Conservation (phyloP, 495 filamentous ascomycete genomes). For the Aspergillus cavernicola region DNA sequence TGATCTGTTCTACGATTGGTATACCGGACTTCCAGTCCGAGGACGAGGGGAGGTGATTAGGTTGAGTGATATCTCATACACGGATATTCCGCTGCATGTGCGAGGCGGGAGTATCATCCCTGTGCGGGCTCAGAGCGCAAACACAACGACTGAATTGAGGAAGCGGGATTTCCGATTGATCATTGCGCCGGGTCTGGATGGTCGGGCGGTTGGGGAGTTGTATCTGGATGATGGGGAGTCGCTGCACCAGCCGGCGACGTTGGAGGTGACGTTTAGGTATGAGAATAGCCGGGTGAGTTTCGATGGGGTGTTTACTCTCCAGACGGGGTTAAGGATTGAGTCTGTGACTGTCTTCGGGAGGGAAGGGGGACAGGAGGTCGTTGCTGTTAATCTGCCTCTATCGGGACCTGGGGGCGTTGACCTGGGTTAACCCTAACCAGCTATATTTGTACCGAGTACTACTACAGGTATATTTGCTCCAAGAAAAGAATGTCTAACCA, state of each 20-base stretch:
- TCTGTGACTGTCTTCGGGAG: constrained; percentile 36
- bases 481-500: too few species aligned
- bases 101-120: constrained; percentile 68
- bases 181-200: constrained; percentile 57
- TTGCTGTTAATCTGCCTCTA: background rate
- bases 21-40: constrained; percentile 53
- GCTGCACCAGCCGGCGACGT: constrained; percentile 44
- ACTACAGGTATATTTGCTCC: too few species aligned
- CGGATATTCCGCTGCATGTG: constrained; percentile 69
- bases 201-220: constrained; percentile 46
- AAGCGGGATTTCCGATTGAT: constrained; percentile 64
- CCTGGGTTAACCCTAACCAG: background rate
- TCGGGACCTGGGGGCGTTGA: background rate
- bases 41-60: constrained; percentile 51
- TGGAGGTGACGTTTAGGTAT: constrained; percentile 52
- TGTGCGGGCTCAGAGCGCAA: constrained; percentile 53
- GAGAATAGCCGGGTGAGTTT: constrained; percentile 43
- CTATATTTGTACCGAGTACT: too few species aligned
- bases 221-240: constrained; percentile 62
- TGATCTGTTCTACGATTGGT: constrained; percentile 76
- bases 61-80: constrained; percentile 50
- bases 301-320: constrained; percentile 51
- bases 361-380: background rate
- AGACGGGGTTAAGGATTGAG: constrained; percentile 45
- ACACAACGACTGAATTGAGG: constrained; percentile 66